phyloP scores from a whole-genome alignment of 768 basidiomycete species.

The Lactifluus echinatus region DNA sequence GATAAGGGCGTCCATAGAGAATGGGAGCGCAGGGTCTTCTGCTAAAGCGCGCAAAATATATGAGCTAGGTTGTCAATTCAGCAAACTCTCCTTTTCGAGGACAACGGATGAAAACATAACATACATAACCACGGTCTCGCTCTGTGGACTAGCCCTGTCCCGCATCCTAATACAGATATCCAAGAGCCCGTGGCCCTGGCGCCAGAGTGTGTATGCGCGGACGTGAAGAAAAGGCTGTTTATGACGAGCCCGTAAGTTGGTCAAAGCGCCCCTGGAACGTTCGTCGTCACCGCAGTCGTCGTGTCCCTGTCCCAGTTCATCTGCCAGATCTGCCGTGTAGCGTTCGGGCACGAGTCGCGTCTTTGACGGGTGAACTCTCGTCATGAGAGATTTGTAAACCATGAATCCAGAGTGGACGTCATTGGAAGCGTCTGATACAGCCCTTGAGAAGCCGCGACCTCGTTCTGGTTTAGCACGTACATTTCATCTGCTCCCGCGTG shows the following conservation, averaged over 20 bases:
- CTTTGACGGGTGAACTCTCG: slow-evolving; percentile 25
- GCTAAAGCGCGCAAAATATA: slow-evolving; percentile 37
- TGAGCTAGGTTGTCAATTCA: slow-evolving; percentile 27
- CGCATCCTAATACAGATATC: slow-evolving; percentile 35
- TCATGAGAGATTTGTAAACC: slow-evolving; percentile 34
- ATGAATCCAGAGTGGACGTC: slow-evolving; percentile 41
- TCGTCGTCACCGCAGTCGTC: background rate
- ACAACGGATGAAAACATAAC: slow-evolving; percentile 22
- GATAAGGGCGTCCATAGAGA: slow-evolving; percentile 29
- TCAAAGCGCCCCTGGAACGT: too few species aligned
- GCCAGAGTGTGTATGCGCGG: slow-evolving; percentile 39
- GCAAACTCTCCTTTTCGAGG: background rate
- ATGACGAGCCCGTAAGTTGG: background rate
- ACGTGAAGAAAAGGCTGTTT: slow-evolving; percentile 26
- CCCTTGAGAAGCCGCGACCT: background rate
- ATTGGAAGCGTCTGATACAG: slow-evolving; percentile 39
- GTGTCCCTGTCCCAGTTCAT: slow-evolving; percentile 1
- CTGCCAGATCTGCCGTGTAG: slow-evolving; percentile 27
- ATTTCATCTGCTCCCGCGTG: slow-evolving; percentile 32
- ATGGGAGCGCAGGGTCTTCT: slow-evolving; percentile 32
- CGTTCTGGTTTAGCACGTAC: slow-evolving; percentile 22
- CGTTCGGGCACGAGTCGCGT: slow-evolving; percentile 17
- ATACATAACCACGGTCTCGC: slow-evolving; percentile 41
- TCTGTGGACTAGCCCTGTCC: slow-evolving; percentile 33
- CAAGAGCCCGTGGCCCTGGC: slow-evolving; percentile 27